phyloP scores from a whole-genome alignment of 768 basidiomycete genomes.

The Boletus speciosus region DNA sequence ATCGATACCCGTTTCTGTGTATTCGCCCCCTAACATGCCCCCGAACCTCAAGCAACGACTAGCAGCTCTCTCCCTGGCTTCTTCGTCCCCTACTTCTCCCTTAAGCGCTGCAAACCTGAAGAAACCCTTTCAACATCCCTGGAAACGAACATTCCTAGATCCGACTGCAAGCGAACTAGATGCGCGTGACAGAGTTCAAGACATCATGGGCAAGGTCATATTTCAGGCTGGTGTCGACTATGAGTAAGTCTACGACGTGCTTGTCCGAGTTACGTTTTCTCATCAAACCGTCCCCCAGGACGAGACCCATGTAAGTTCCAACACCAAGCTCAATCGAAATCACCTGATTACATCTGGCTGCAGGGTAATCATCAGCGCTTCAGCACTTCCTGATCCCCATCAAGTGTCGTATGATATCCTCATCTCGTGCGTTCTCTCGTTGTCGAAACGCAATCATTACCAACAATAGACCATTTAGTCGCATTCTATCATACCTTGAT shows the following conservation, averaged over 20 bases:
- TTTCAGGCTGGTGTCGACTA: conserved; percentile 90
- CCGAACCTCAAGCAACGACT: conserved; percentile 64
- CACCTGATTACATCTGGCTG: conserved; percentile 6
- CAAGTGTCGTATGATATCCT: conserved; percentile 75
- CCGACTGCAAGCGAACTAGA: conserved; percentile 24
- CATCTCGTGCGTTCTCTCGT: conserved; percentile 51
- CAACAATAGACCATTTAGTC: conserved; percentile 39
- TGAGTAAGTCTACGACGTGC: conserved; percentile 52
- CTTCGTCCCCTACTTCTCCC: conserved; percentile 46
- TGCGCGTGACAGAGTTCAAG: conserved; percentile 49
- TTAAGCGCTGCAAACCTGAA: conserved; percentile 19
- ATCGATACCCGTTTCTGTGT: neutral
- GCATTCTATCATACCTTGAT: conserved; percentile 74
- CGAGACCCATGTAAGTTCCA: conserved; percentile 73
- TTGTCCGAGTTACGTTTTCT: conserved; percentile 12
- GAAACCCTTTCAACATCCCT: conserved; percentile 50
- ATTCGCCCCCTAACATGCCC: conserved; percentile 16
- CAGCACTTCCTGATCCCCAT: conserved; percentile 76
- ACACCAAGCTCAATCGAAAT: neutral
- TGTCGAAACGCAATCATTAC: conserved; percentile 3
- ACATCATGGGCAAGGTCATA: conserved; percentile 68
- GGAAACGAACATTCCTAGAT: conserved; percentile 41
- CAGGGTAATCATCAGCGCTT: conserved; percentile 82
- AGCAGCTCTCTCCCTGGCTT: conserved; percentile 54
- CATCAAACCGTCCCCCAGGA: conserved; percentile 43